Evolutionary conservation across 768 basidiomycete species (phyloP).

Genomic region (Sporobolomyces pararoseus): DNA sequence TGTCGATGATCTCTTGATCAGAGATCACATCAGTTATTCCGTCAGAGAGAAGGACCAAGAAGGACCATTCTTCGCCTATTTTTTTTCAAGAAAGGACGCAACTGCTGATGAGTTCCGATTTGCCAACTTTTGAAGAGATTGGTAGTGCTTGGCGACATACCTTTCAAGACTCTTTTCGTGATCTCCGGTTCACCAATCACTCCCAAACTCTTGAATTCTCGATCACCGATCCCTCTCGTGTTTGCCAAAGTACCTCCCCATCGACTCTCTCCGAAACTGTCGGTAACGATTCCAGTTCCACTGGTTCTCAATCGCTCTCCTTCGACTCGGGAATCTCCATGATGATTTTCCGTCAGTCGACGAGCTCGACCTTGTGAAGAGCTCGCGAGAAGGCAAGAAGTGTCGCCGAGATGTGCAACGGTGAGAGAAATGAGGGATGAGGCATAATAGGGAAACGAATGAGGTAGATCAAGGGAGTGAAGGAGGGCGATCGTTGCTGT

Average conservation of each 20-base stretch:
- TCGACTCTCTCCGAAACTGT: slow-evolving; percentile 90
- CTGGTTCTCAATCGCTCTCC: slow-evolving; percentile 76
- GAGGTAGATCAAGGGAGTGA: slow-evolving; percentile 80
- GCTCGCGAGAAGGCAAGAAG: slow-evolving; percentile 76
- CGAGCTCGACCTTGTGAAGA: slow-evolving; percentile 67
- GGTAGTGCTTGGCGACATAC: slow-evolving; percentile 9
- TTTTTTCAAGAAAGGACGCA: too few relatives aligned
- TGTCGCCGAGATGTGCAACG: slow-evolving; percentile 91
- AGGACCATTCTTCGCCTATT: slow-evolving; percentile 81
- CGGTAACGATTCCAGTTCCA: slow-evolving; percentile 82
- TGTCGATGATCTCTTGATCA: slow-evolving; percentile 89
- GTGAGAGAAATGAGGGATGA: slow-evolving; percentile 72
- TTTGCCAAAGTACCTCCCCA: slow-evolving; percentile 96
- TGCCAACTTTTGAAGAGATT: too few relatives aligned
- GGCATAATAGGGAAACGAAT: slow-evolving; percentile 71
- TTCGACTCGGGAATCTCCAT: slow-evolving; percentile 86
- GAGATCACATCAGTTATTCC: slow-evolving; percentile 86
- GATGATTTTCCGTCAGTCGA: slow-evolving; percentile 90
- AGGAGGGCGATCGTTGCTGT: slow-evolving; percentile 86
- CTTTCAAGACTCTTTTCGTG: slow-evolving; percentile 29
- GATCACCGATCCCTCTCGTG: slow-evolving; percentile 67
- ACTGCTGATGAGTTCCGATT: too few relatives aligned
- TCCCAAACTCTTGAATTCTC: slow-evolving; percentile 41
- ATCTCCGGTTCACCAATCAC: slow-evolving; percentile 45
- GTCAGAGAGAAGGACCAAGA: slow-evolving; percentile 83